Percentiles rank a stretch among this genome's conserved stretches.
These are phyloP conservation scores for Globisporangium barbulae DNA, from an alignment of 352 stramenopile genomes.

Conservation along the genomic window DNA sequence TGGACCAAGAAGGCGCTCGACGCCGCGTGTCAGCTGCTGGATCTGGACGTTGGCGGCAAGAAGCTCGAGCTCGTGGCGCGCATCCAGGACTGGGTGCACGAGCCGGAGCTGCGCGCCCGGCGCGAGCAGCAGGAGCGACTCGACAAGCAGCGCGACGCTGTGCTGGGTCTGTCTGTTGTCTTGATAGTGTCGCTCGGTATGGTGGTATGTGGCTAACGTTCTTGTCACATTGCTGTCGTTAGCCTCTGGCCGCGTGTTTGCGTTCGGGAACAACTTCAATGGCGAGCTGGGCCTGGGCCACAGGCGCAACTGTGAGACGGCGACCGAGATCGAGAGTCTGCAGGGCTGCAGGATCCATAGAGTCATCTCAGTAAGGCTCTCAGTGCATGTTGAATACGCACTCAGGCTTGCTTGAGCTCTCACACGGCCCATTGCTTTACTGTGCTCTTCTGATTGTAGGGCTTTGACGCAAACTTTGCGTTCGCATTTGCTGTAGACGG, in stretches of 20 bases:
- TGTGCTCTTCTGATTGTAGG: constrained; percentile 21
- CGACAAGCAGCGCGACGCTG: constrained; percentile 34
- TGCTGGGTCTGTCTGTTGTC: constrained; percentile 30
- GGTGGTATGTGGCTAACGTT: not conserved
- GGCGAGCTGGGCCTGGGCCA: constrained; percentile 66
- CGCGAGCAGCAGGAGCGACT: constrained; percentile 31
- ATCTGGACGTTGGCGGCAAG: constrained; percentile 44
- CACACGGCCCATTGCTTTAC: not conserved
- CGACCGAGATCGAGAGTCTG: constrained; percentile 59
- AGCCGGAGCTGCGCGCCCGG: constrained; percentile 39
- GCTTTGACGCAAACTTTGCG: constrained; percentile 63
- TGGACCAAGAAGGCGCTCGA: constrained; percentile 59
- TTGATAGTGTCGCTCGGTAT: not conserved
- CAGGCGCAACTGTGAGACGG: constrained; percentile 24
- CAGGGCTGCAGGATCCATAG: constrained; percentile 34
- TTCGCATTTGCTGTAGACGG: constrained; percentile 81
- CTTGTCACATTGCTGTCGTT: not conserved
- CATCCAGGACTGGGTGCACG: constrained; percentile 73
- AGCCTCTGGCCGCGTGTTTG: constrained; percentile 64
- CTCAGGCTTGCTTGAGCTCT: not conserved
- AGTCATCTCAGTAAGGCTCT: constrained; percentile 42
- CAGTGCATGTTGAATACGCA: not conserved
- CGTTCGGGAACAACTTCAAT: constrained; percentile 58
- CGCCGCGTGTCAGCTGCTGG: constrained; percentile 51
- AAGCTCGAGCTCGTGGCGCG: constrained; percentile 61